phyloP scores from a whole-genome alignment of 2,329 filamentous ascomycete species.

The Cercospora sp. region DNA sequence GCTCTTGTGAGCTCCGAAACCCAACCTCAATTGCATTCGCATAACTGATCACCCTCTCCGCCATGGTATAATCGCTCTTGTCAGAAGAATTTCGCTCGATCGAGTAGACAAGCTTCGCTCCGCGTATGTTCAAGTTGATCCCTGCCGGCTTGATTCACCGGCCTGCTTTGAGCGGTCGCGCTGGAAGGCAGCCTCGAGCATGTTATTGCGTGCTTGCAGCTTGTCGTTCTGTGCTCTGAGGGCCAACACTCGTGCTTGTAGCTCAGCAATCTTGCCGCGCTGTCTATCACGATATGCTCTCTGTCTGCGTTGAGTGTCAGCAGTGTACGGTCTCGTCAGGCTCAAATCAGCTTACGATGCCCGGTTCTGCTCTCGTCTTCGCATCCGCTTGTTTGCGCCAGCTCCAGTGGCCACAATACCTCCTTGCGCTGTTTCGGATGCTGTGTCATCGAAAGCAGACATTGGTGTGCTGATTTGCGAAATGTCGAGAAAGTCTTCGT shows the following conservation, averaged over 20 bases:
- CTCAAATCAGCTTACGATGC: background rate
- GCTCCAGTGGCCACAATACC: background rate
- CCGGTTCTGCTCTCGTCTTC: background rate
- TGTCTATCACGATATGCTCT: slow-evolving; percentile 17
- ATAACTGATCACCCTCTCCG: background rate
- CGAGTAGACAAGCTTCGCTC: background rate
- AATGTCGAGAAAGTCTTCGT: slow-evolving; percentile 15
- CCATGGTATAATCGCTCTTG: background rate
- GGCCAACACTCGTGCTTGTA: slow-evolving; percentile 10
- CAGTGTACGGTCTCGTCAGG: background rate
- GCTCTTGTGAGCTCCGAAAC: background rate
- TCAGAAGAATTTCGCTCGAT: background rate
- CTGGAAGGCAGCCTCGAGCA: slow-evolving; percentile 11
- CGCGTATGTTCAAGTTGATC: background rate
- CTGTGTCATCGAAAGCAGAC: background rate
- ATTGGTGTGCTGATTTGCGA: slow-evolving; percentile 10
- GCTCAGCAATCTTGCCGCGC: slow-evolving; percentile 16
- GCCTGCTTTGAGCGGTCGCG: background rate
- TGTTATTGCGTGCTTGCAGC: slow-evolving; percentile 13
- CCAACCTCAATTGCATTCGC: background rate
- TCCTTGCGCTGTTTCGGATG: background rate
- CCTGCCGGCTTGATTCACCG: background rate
- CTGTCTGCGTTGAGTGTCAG: background rate
- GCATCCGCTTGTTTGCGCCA: background rate
- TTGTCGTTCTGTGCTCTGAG: slow-evolving; percentile 13